phyloP scores from a whole-genome alignment of 2,329 filamentous ascomycete species.

The Penicillium expansum region DNA sequence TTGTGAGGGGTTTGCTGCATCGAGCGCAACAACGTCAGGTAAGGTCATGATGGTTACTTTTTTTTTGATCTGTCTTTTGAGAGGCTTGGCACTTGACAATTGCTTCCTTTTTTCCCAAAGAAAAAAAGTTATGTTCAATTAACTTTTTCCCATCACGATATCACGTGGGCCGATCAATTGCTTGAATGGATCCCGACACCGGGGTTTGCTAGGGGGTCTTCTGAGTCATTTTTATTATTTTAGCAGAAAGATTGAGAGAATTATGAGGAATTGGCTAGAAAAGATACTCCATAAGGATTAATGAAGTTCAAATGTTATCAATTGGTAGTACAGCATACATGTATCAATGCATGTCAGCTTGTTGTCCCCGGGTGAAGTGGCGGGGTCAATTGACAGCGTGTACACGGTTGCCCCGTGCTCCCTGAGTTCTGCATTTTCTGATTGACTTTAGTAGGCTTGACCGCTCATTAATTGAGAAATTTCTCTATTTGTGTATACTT shows the following conservation, averaged over 20 bases:
- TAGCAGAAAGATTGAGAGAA: neutral
- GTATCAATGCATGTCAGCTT: neutral
- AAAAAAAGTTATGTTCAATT: neutral
- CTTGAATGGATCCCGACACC: slow-evolving; percentile 9
- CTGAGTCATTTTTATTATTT: neutral
- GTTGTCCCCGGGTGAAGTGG: neutral
- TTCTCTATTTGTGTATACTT: no score
- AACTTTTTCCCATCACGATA: slow-evolving; percentile 9
- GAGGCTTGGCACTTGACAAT: neutral
- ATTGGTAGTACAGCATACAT: neutral
- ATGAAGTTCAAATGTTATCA: neutral
- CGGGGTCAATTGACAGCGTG: slow-evolving; percentile 8
- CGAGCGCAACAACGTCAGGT: neutral
- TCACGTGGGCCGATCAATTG: slow-evolving; percentile 15
- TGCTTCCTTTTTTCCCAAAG: neutral
- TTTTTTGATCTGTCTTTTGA: neutral
- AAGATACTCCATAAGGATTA: neutral
- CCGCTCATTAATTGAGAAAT: neutral
- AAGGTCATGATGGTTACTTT: slow-evolving; percentile 5
- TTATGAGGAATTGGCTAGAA: neutral
- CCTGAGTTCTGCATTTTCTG: neutral
- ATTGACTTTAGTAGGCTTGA: neutral
- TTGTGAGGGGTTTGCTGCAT: slow-evolving; percentile 12
- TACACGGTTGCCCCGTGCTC: neutral
- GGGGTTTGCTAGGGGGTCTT: neutral